Percentiles rank a stretch among this genome's conserved stretches.
phyloP scores from a whole-genome alignment of 306 rosid genomes.

The Cicer cuneatum region DNA sequence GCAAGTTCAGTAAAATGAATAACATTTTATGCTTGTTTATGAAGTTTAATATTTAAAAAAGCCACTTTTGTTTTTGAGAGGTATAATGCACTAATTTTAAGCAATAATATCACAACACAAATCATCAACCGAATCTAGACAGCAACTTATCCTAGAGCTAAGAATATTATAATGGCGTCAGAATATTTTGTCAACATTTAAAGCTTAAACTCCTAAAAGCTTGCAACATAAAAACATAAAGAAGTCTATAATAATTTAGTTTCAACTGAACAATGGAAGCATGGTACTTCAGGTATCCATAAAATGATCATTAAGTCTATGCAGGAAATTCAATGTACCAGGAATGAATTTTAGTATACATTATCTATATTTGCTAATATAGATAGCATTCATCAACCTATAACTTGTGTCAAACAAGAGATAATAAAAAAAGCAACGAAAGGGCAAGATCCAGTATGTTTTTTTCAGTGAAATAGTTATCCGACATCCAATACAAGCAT shows the following conservation, averaged over 20 bases:
- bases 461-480: constrained; percentile 25
- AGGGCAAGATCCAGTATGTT: constrained; percentile 36
- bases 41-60: neutral
- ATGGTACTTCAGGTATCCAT: constrained; percentile 32
- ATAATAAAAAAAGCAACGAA: constrained; percentile 11
- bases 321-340: constrained; percentile 46
- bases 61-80: neutral
- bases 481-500: constrained; percentile 40
- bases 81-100: neutral
- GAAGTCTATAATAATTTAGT: neutral
- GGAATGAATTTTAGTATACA: constrained; percentile 52
- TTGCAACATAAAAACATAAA: neutral
- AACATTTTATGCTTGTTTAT: neutral
- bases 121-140: neutral
- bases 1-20: constrained; percentile 5
- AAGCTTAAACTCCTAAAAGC: neutral
- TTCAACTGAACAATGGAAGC: constrained; percentile 28
- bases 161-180: neutral
- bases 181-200: neutral
- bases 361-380: constrained; percentile 41
- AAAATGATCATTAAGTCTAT: constrained; percentile 39
- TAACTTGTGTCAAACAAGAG: constrained; percentile 31
- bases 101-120: neutral
- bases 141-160: neutral
- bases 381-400: constrained; percentile 38